Percentiles rank a stretch among this genome's conserved stretches.
Conservation (phyloP, 257 asterid species). For the Sherardia arvensis region DNA sequence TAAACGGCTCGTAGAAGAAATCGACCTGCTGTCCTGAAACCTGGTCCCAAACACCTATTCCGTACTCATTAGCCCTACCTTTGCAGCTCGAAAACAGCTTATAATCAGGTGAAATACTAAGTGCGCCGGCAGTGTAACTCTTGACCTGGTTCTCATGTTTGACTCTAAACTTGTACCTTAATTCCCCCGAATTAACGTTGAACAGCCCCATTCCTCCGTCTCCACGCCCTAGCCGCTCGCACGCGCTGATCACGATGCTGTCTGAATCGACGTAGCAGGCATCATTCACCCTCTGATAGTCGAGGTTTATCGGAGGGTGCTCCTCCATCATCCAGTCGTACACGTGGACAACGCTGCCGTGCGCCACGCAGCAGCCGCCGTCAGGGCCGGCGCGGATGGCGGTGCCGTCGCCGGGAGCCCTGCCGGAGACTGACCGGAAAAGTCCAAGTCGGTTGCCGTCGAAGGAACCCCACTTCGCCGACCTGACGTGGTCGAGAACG, state of each 20-base stretch:
- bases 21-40: constrained; percentile 70
- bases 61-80: constrained; percentile 86
- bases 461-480: constrained; percentile 80
- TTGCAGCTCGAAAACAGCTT: constrained; percentile 80
- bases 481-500: constrained; percentile 59
- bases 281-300: constrained; percentile 85
- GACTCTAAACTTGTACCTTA: constrained; percentile 62
- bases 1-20: constrained; percentile 70
- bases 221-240: constrained; percentile 72
- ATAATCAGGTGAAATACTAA: constrained; percentile 54
- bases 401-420: constrained; percentile 85
- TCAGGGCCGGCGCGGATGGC: constrained; percentile 89
- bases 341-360: constrained; percentile 87
- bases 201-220: constrained; percentile 92
- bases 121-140: constrained; percentile 74
- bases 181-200: constrained; percentile 45
- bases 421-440: constrained; percentile 40
- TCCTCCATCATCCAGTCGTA: constrained; percentile 91
- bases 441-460: constrained; percentile 67
- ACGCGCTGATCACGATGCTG: constrained; percentile 61
- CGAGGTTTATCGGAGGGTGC: constrained; percentile 70
- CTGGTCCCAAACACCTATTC: constrained; percentile 91
- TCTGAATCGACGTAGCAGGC: constrained; percentile 62
- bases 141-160: constrained; percentile 58
- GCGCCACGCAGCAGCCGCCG: constrained; percentile 93